Evolutionary conservation across 768 basidiomycete genomes (phyloP).

Genomic region (Boletus pseudo-olivaceus): DNA sequence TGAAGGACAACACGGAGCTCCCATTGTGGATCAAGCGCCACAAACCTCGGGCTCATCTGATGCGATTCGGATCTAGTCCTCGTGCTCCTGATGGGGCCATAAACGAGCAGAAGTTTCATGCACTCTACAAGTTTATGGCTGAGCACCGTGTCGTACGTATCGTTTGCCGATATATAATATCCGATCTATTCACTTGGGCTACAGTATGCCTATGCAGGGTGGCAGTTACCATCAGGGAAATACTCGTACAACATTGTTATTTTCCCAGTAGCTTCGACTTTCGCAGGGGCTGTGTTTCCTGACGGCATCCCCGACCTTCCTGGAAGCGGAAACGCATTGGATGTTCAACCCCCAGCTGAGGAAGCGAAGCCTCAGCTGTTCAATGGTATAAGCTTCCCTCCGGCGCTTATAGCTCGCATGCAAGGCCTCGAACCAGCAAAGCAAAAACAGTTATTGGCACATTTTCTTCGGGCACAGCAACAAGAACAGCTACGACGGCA

Average conservation of each 20-base stretch:
- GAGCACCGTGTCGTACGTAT: conserved; percentile 45
- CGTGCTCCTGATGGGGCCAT: conserved; percentile 31
- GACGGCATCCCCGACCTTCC: conserved; percentile 46
- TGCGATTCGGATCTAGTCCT: conserved; percentile 37
- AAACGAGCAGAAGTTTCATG: conserved; percentile 44
- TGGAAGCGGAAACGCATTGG: conserved; percentile 19
- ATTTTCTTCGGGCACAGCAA: conserved; percentile 12
- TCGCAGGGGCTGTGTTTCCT: conserved; percentile 52
- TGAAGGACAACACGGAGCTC: conserved; percentile 39
- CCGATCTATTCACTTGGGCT: not conserved
- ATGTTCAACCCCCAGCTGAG: conserved; percentile 1
- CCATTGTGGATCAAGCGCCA: conserved; percentile 46
- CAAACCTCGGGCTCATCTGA: conserved; percentile 34
- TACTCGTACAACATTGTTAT: conserved; percentile 47
- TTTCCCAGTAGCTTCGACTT: conserved; percentile 35
- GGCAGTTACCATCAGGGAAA: conserved; percentile 42
- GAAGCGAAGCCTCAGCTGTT: conserved; percentile 2
- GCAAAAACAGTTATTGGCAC: conserved; percentile 20
- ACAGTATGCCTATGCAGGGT: conserved; percentile 52
- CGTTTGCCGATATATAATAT: not conserved
- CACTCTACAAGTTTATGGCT: conserved; percentile 40
- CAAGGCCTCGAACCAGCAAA: conserved; percentile 22
- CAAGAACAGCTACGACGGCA: conserved; percentile 27
- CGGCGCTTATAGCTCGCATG: conserved; percentile 15
- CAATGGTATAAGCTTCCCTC: conserved; percentile 3